Evolutionary conservation across 768 basidiomycete species (phyloP).

Genomic region (Hygrocybe punicea): DNA sequence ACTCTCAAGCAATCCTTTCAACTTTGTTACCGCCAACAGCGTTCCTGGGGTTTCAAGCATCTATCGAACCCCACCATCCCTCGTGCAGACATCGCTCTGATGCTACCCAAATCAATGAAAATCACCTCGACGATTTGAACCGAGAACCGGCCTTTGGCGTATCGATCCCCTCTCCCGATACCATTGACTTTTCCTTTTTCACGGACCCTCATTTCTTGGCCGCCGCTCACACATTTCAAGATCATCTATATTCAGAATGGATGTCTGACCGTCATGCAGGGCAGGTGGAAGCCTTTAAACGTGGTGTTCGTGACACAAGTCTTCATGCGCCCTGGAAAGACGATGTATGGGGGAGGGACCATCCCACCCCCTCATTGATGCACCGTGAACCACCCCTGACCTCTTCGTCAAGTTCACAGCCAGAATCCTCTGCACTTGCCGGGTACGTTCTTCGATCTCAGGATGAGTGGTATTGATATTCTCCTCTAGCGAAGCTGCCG

Average conservation of each 20-base stretch:
- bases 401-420: no score
- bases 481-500: conserved; percentile 36
- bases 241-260: conserved; percentile 55
- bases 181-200: conserved; percentile 42
- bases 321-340: conserved; percentile 62
- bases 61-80: conserved; percentile 40
- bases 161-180: conserved; percentile 4
- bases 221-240: conserved; percentile 56
- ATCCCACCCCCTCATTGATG: conserved; percentile 13
- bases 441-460: no score
- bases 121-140: neutral
- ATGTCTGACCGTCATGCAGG: conserved; percentile 42
- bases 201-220: conserved; percentile 52
- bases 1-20: conserved; percentile 37
- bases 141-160: conserved; percentile 7
- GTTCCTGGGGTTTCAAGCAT: conserved; percentile 33
- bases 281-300: conserved; percentile 42
- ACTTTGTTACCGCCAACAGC: conserved; percentile 47
- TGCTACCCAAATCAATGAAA: neutral
- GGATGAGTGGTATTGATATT: neutral
- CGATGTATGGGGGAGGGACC: conserved; percentile 53
- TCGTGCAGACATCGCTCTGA: conserved; percentile 16
- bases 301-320: conserved; percentile 44
- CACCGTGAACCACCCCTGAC: neutral
- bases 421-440: no score